These are phyloP conservation scores for Porogramme epimiltina DNA, from an alignment of 1,284 basidiomycete genomes.

Conservation along the genomic window DNA sequence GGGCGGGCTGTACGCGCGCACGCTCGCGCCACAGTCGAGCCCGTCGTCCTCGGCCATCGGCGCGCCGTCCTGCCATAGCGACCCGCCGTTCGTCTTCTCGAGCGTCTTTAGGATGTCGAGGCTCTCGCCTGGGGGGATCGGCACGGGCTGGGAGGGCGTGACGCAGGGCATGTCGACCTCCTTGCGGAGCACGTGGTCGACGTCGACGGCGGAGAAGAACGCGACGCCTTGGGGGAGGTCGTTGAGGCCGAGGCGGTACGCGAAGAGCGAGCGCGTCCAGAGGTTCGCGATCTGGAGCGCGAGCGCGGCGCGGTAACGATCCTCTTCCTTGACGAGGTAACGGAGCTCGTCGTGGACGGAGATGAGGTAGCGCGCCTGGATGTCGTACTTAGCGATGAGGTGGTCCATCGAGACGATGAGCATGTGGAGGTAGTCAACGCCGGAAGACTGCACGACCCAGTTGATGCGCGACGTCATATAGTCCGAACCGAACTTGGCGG, in stretches of 20 bases:
- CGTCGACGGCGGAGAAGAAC: constrained; percentile 96
- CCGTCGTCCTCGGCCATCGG: constrained; percentile 45
- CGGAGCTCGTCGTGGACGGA: constrained; percentile 98
- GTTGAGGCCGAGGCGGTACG: constrained; percentile 92
- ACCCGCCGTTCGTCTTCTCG: constrained; percentile 65
- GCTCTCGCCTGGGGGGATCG: constrained; percentile 86
- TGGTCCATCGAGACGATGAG: constrained; percentile 96
- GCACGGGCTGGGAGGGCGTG: constrained; percentile 87
- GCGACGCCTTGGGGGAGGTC: constrained; percentile 93
- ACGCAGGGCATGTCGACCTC: constrained; percentile 96
- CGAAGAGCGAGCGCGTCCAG: constrained; percentile 94
- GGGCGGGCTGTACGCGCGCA: constrained; percentile 52
- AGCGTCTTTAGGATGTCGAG: constrained; percentile 76
- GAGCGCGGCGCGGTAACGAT: constrained; percentile 87
- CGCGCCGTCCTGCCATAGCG: constrained; percentile 57
- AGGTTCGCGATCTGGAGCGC: constrained; percentile 95
- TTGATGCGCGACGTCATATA: constrained; percentile 98
- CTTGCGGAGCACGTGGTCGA: constrained; percentile 91
- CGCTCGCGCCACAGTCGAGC: constrained; percentile 18
- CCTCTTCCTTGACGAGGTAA: constrained; percentile 89
- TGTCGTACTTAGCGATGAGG: constrained; percentile 80
- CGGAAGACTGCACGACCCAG: constrained; percentile 99
- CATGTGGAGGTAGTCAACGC: constrained; percentile 97
- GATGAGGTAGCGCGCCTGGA: constrained; percentile 92
- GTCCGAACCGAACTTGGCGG: constrained; percentile 76